Conservation (phyloP, 2,329 filamentous ascomycete species). For the Aspergillus phoenicis region DNA sequence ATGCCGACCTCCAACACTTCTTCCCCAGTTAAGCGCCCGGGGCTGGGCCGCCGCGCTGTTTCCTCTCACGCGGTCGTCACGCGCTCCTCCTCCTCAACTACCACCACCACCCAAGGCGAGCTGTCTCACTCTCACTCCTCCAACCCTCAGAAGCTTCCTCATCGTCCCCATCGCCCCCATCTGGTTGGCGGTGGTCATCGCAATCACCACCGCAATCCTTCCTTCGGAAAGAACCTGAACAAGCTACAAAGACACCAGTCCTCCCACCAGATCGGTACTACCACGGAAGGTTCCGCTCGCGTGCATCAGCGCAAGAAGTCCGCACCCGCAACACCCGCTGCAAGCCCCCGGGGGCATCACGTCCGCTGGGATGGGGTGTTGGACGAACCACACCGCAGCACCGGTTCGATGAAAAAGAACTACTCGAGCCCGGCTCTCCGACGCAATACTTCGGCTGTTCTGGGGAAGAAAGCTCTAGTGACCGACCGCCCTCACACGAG, state of each 20-base stretch:
- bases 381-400: slow-evolving; percentile 36
- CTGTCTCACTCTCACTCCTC: slow-evolving; percentile 32
- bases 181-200: slow-evolving; percentile 43
- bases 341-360: slow-evolving; percentile 44
- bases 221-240: slow-evolving; percentile 47
- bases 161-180: slow-evolving; percentile 45
- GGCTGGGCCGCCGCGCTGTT: slow-evolving; percentile 42
- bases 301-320: slow-evolving; percentile 52
- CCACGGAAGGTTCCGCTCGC: slow-evolving; percentile 36
- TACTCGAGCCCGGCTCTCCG: slow-evolving; percentile 46
- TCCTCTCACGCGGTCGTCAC: slow-evolving; percentile 45
- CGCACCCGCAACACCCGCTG: slow-evolving; percentile 46
- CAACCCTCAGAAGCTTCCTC: slow-evolving; percentile 35
- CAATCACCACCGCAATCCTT: slow-evolving; percentile 45
- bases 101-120: slow-evolving; percentile 27
- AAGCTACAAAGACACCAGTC: slow-evolving; percentile 43
- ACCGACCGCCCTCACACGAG: slow-evolving; percentile 38
- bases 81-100: slow-evolving; percentile 33
- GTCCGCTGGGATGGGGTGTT: slow-evolving; percentile 48
- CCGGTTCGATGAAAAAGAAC: slow-evolving; percentile 48
- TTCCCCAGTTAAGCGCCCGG: slow-evolving; percentile 45
- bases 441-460: slow-evolving; percentile 40
- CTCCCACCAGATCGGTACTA: slow-evolving; percentile 35
- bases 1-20: slow-evolving; percentile 36
- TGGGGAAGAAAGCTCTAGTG: slow-evolving; percentile 44